Base-by-base conservation (phyloP, 148 eudicot genomes). In the Arbutus unedo region DNA sequence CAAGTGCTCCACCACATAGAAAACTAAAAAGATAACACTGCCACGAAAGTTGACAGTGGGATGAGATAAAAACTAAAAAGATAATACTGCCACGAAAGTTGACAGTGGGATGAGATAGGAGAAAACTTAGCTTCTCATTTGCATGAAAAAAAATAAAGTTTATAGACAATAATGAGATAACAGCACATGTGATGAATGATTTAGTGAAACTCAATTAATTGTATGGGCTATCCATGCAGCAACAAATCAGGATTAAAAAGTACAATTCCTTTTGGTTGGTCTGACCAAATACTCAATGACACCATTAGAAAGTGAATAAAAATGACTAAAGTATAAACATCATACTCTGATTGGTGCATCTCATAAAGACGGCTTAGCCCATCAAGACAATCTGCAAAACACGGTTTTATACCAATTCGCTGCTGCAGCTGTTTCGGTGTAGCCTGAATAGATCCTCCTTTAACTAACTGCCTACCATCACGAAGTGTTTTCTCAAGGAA, bases 301-400 rank as follows among this genome's bases (percentile, higher is more conserved):
- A 57, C 60, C 47, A 7, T 38, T 56, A 55, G 50, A 56, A 59
- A 57, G 70, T 19, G 53, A 77, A 19, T 31, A 56, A 41, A 78
- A 55, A 78, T 55, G 25, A 47, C n/a, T 74, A 25, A 21, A 74
- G 77, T 74, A 19, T 43, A 49, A n/a, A 50, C 5, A 19, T 14
- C 62, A 75, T 93, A 96, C 98, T 96, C 98, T 70, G 95, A 84
- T 55, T 79, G 90, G 85, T 96, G 92, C 98, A 94, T 96, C 83
- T 93, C 97, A 18, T 89, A 88, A 85, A 96, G 86, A 81, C 83
- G 81, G 70, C 86, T 70, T 44, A 96, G 94, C 78, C 95, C 97
- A 76, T 94, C 93, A 80, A 96, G 85, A 88, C 98, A 96, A 86
- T 94, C 91, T 83, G 93, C 88, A 85, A 93, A 79, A 86, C 91